Evolutionary conservation across 2,329 filamentous ascomycete species (phyloP).

Genomic region (Penicillium sp.): DNA sequence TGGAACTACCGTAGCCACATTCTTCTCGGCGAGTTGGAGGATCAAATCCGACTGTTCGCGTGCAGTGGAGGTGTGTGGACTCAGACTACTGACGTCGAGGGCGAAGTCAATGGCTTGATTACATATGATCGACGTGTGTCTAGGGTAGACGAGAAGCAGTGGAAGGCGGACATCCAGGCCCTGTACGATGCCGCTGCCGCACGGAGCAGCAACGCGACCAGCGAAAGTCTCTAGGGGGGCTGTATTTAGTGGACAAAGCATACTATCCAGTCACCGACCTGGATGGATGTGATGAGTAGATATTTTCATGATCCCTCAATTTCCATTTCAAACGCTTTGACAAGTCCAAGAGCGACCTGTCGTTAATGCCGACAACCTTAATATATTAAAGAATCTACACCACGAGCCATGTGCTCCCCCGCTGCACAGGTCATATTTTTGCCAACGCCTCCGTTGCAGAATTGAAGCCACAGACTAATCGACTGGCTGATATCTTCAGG

Average conservation of each 20-base stretch:
- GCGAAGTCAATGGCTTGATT: slow-evolving; percentile 71
- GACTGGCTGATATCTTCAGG: not conserved
- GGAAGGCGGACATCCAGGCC: slow-evolving; percentile 61
- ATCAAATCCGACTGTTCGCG: slow-evolving; percentile 56
- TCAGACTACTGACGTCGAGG: slow-evolving; percentile 74
- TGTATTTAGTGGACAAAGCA: not conserved
- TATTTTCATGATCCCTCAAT: not conserved
- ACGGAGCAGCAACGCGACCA: slow-evolving; percentile 18
- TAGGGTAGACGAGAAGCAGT: slow-evolving; percentile 59
- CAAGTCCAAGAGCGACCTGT: not conserved
- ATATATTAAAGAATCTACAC: not conserved
- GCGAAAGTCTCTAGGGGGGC: not conserved
- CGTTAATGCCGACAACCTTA: not conserved
- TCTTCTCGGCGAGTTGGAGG: slow-evolving; percentile 50
- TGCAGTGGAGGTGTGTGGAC: slow-evolving; percentile 73
- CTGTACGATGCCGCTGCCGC: slow-evolving; percentile 59
- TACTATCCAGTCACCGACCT: not conserved
- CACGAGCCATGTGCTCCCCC: not conserved
- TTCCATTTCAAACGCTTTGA: not conserved
- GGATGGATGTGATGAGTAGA: slow-evolving; percentile 1
- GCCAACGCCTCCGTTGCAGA: not conserved
- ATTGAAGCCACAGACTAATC: not conserved
- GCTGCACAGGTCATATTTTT: not conserved
- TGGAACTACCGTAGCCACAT: slow-evolving; percentile 69
- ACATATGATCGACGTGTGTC: slow-evolving; percentile 66